Evolutionary conservation across 331 rosid genomes (phyloP).

Genomic region (Malus hybrid): DNA sequence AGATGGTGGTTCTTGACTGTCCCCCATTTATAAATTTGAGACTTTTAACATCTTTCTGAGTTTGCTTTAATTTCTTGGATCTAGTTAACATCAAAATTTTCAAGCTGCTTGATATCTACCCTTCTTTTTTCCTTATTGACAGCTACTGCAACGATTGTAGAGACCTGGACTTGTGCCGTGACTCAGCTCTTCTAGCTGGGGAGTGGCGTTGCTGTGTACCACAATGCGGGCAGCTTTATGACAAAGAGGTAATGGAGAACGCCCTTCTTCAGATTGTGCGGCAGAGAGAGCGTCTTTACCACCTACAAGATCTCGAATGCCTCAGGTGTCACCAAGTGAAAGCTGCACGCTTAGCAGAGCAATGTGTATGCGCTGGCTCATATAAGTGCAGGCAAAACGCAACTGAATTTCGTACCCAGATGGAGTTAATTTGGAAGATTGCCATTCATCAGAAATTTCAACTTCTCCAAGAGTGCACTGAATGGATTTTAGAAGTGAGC

Average conservation of each 20-base stretch:
- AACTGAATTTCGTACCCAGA: constrained; percentile 39
- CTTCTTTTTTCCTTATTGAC: not conserved
- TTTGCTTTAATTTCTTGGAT: not conserved
- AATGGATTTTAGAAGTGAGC: constrained; percentile 63
- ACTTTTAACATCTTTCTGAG: not conserved
- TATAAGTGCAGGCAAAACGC: constrained; percentile 67
- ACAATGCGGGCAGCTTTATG: constrained; percentile 87
- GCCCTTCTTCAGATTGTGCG: constrained; percentile 51
- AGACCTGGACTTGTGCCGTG: constrained; percentile 52
- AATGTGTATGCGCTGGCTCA: constrained; percentile 76
- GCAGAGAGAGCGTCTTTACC: constrained; percentile 54
- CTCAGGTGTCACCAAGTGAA: constrained; percentile 61
- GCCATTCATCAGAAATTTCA: constrained; percentile 74
- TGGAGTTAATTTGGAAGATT: constrained; percentile 57
- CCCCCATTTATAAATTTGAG: not conserved
- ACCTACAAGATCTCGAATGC: constrained; percentile 47
- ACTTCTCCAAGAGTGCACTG: constrained; percentile 67
- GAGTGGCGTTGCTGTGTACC: constrained; percentile 88
- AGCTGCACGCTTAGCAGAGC: constrained; percentile 85
- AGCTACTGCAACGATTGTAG: constrained; percentile 57
- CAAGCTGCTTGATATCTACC: not conserved
- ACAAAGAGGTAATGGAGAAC: constrained; percentile 72
- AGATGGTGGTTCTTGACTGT: not conserved
- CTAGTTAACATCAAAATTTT: not conserved
- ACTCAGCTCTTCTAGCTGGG: constrained; percentile 35